Percentiles rank a stretch among this genome's conserved stretches.
phyloP scores from a whole-genome alignment of 164 flowering plant species.

The Tetrastigma voinierianum region DNA sequence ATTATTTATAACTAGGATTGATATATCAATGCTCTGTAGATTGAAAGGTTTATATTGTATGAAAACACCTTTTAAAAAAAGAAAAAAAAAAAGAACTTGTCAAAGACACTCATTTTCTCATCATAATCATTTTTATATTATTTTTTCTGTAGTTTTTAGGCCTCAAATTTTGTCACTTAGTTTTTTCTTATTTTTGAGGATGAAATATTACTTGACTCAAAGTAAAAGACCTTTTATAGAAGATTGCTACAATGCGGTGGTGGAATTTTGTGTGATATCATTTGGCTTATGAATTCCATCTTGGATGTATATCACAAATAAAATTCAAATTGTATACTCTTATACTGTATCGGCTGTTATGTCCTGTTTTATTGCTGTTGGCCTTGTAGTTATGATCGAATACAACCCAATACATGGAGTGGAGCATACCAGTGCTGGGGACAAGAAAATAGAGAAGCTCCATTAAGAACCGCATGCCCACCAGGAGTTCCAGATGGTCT shows the following conservation, averaged over 20 bases:
- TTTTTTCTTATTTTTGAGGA: not conserved
- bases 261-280: not conserved
- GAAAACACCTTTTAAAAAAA: too few species aligned
- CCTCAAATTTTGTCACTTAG: not conserved
- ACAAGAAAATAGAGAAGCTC: constrained; percentile 90
- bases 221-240: not conserved
- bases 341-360: not conserved
- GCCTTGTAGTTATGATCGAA: constrained; percentile 81
- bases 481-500: constrained; percentile 78
- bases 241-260: not conserved
- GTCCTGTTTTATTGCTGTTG: not conserved
- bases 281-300: not conserved
- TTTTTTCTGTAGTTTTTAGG: not conserved
- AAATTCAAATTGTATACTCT: not conserved
- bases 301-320: not conserved
- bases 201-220: not conserved
- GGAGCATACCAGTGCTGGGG: constrained; percentile 99
- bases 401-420: constrained; percentile 96
- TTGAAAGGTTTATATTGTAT: too few species aligned
- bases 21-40: too few species aligned
- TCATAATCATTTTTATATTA: not conserved
- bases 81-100: too few species aligned
- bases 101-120: too few species aligned
- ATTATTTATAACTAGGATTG: too few species aligned
- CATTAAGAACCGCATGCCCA: constrained; percentile 87